Percentiles rank a stretch among this genome's conserved stretches.
Conservation (phyloP, 2,329 filamentous ascomycete genomes). For the Aotearoamyces nothofagi region DNA sequence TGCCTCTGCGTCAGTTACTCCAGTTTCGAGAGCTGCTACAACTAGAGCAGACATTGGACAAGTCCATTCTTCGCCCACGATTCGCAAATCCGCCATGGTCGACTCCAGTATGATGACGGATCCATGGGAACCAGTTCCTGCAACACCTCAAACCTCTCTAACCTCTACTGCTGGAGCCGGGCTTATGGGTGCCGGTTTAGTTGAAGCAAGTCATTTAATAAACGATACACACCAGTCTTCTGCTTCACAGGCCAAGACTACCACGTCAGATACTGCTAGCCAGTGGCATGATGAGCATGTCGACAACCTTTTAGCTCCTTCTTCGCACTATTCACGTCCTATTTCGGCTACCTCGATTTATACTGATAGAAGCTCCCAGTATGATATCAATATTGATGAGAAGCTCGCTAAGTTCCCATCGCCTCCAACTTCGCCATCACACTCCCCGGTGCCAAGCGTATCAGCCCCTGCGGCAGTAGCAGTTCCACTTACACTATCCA, state of each 20-base stretch:
- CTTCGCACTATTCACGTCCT: slow-evolving; percentile 22
- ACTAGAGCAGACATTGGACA: slow-evolving; percentile 14
- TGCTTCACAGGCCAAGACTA: slow-evolving; percentile 5
- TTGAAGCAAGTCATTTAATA: slow-evolving; percentile 7
- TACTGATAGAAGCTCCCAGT: slow-evolving; percentile 36
- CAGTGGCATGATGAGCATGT: slow-evolving; percentile 16
- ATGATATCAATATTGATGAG: slow-evolving; percentile 32
- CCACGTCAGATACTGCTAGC: slow-evolving; percentile 15
- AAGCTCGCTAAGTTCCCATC: slow-evolving; percentile 38
- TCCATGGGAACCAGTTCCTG: slow-evolving; percentile 26
- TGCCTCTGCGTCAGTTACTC: slow-evolving; percentile 27
- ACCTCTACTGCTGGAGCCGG: slow-evolving; percentile 8
- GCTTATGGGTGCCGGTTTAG: slow-evolving; percentile 8
- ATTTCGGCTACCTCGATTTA: slow-evolving; percentile 29
- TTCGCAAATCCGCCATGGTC: slow-evolving; percentile 38
- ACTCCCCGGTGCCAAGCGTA: slow-evolving; percentile 12
- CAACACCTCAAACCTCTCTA: slow-evolving; percentile 9
- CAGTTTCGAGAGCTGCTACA: slow-evolving; percentile 23
- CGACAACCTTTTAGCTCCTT: slow-evolving; percentile 8
- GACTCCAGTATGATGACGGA: slow-evolving; percentile 48
- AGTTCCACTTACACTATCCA: slow-evolving; percentile 13
- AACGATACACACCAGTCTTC: slow-evolving; percentile 8
- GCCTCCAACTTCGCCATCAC: slow-evolving; percentile 27
- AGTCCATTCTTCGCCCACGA: slow-evolving; percentile 31
- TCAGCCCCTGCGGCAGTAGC: slow-evolving; percentile 4